Base-by-base conservation (phyloP, 495 filamentous ascomycete species). In the Beverwykella pulmonaria region DNA sequence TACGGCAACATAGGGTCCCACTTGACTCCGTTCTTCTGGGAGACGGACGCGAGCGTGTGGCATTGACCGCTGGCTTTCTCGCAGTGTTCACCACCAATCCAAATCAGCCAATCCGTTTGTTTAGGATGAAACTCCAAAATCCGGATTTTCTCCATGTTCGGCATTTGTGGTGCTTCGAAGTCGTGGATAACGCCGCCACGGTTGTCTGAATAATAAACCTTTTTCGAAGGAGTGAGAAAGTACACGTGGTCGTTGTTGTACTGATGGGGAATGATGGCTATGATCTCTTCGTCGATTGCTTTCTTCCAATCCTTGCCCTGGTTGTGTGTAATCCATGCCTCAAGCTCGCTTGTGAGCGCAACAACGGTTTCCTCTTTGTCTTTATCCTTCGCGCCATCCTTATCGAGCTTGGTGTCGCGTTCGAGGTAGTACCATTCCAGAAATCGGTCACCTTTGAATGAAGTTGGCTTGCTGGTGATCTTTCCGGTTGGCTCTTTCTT, bases 231-330 rank as follows among this genome's bases (percentile, higher is more conserved):
- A 0, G 93, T 96, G 29, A 97, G 75, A 76, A 99, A 90, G 77
- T 90, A 99, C 12, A 92, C 90, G 54, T 83, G 79, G 73, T 96
- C 92, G 71, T 88, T 91, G 76, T 89, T 84, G 74, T 93, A 88
- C 26, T 79, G 78, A 75, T 98, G 90, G 6, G 87, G 89, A 62
- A 88, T 82, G 68, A 98, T 89, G 44, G 74, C 79, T 19, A 80
- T 74, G 53, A 98, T 68, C 1, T 75, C 83, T 15, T 86, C 80
- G 57, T 89, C 82, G 47, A 82, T 83, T 61, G 87, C 79, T 52
- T 83, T 81, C 32, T 87, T 77, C 93, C 92, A 99, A 1, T 74
- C 87, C 79, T 92, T 92, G 70, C 93, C 95, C 68, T 96, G 92
- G 71, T 98, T 86, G 66, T 87, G 84, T 0, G 88, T 89, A 39